phyloP scores from a whole-genome alignment of 768 basidiomycete species.

The Mycena leptocephala region DNA sequence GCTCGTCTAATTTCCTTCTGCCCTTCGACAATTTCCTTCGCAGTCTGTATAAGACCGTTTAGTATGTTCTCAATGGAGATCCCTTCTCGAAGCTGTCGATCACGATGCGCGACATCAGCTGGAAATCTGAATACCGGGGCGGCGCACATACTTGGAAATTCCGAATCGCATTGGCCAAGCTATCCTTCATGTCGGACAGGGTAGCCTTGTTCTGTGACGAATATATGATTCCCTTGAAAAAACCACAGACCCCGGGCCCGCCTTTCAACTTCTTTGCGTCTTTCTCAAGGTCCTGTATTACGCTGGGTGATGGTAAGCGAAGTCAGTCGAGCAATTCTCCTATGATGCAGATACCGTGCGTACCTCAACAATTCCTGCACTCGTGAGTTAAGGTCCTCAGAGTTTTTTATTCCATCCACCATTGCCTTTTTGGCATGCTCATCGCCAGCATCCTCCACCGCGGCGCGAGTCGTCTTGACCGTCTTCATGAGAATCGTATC shows the following conservation, averaged over 20 bases:
- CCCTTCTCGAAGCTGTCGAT: background rate
- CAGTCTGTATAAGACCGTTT: background rate
- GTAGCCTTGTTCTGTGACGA: background rate
- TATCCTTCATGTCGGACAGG: slow-evolving; percentile 6
- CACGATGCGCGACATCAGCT: background rate
- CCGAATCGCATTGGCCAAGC: background rate
- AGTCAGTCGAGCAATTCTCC: background rate
- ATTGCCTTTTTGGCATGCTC: background rate
- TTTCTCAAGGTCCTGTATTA: background rate
- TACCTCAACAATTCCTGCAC: slow-evolving; percentile 1
- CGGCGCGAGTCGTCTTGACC: background rate
- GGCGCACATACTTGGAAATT: background rate
- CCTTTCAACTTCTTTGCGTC: background rate
- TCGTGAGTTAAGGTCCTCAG: background rate
- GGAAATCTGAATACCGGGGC: background rate
- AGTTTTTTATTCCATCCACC: background rate
- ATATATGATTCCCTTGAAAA: background rate
- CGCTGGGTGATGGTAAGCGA: background rate
- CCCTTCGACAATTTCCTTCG: too few species aligned
- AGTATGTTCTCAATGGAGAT: slow-evolving; percentile 4
- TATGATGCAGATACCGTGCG: background rate
- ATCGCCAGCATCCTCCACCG: background rate
- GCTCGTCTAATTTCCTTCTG: too few species aligned
- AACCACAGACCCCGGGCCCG: background rate
- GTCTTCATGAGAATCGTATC: background rate